Conservation (phyloP, 176 grass and related monocot genomes). For the Alloteropsis semialata region DNA sequence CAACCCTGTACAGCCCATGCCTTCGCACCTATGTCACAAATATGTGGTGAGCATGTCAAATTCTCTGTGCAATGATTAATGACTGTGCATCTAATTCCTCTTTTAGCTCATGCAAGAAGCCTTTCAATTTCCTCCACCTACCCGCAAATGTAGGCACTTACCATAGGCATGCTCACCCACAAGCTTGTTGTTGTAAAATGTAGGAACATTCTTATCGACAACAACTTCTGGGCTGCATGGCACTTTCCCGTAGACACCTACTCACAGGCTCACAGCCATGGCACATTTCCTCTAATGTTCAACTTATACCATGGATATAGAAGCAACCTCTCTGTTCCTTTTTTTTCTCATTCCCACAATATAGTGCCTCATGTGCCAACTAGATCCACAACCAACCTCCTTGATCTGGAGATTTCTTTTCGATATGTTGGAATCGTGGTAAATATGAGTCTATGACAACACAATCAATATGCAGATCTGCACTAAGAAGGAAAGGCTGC, state of each 20-base stretch:
- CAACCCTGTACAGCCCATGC: constrained; percentile 32
- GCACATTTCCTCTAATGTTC: constrained; percentile 1
- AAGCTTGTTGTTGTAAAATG: not conserved
- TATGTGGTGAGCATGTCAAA: constrained; percentile 20
- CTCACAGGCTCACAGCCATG: not conserved
- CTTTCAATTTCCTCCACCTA: not conserved
- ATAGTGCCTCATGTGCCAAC: not conserved
- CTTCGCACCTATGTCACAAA: constrained; percentile 25
- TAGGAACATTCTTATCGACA: not conserved
- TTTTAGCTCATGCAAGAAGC: not conserved
- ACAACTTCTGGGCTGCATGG: not conserved
- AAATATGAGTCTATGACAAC: not conserved
- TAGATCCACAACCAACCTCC: not conserved
- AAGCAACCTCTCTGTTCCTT: not conserved
- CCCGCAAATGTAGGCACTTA: not conserved
- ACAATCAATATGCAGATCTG: constrained; percentile 59
- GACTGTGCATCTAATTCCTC: not conserved
- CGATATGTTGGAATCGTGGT: not conserved
- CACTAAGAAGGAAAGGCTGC: constrained; percentile 69
- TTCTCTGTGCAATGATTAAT: not conserved
- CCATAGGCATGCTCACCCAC: not conserved
- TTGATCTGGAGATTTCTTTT: constrained; percentile 1
- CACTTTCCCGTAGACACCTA: not conserved
- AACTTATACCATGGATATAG: not conserved
- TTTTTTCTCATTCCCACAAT: not conserved